Evolutionary conservation across 2,329 filamentous ascomycete genomes (phyloP), one percentile per base, ranked within the genome.

Genomic region (Exophiala spinifera): DNA sequence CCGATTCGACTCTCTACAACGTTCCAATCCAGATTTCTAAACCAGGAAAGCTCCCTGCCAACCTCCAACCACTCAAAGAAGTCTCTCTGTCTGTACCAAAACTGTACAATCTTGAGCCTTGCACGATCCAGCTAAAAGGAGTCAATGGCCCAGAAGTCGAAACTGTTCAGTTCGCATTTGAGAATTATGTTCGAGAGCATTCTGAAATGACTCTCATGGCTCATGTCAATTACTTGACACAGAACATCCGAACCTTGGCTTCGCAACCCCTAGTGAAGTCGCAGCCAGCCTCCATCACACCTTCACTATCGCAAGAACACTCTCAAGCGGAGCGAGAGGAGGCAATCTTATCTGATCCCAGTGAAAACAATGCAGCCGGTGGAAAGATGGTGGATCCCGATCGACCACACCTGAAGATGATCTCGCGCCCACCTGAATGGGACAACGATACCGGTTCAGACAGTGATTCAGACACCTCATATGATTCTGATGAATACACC

Each of bases 381-480:
- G 25, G 31, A n/a, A 48, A 15, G 63, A 14, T 46, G 28, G 11
- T 53, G 14, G 59, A 63, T 43, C 37, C 44, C 33, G 83, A 82
- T 23, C 81, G 79, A 53, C 78, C 78, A 31, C 88, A 92, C 64
- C 73, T 94, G 46, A 80, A 86, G 56, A 73, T 87, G 55, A 89
- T 94, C 49, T 81, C 87, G 10, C 78, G 88, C 6, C 89, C 89
- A 8, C 87, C 87, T 0, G 89, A 95, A 69, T 95, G 89, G 89
- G 66, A 74, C 13, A 68, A 60, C 2, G 67, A 65, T 4, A 63
- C 67, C 17, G 65, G 66, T 10, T 63, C 66, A 1, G 73, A 70
- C 7, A 70, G 64, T 34, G 73, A 75, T 7, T 73, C 71, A 3
- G 72, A 73, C 15, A 69, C 74, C 1, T 59, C 51, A 3, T 74